phyloP scores from a whole-genome alignment of 176 grass and related monocot genomes.

The Avena sativa region DNA sequence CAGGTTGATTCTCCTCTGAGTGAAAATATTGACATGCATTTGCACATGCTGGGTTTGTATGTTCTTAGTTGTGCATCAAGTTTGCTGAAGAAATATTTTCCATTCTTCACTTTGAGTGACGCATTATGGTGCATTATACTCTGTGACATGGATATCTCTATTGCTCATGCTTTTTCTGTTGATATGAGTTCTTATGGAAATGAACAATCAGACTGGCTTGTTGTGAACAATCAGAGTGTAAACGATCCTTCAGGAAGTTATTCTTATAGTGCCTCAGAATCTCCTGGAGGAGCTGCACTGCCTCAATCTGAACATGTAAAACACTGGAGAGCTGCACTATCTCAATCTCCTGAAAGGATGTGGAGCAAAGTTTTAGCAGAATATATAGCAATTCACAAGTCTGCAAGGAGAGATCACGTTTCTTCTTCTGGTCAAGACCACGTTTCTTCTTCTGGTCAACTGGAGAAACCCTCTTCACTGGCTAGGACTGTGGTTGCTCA shows the following conservation, averaged over 20 bases:
- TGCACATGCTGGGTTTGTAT: slow-evolving; percentile 47
- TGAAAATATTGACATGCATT: slow-evolving; percentile 47
- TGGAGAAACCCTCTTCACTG: slow-evolving; percentile 16
- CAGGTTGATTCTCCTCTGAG: slow-evolving; percentile 14
- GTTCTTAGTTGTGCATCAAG: slow-evolving; percentile 36
- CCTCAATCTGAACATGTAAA: slow-evolving; percentile 2
- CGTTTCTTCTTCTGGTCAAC: slow-evolving; percentile 1
- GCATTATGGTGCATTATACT: slow-evolving; percentile 52
- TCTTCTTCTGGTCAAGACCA: slow-evolving; percentile 33
- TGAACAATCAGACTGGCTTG: slow-evolving; percentile 28
- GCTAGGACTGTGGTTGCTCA: slow-evolving; percentile 7
- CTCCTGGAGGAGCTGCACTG: background rate
- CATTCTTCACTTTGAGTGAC: slow-evolving; percentile 51
- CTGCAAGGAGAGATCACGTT: slow-evolving; percentile 8
- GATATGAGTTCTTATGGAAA: slow-evolving; percentile 31
- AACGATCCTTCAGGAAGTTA: slow-evolving; percentile 39
- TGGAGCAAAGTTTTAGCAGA: slow-evolving; percentile 43
- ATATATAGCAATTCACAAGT: slow-evolving; percentile 47
- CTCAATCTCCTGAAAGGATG: slow-evolving; percentile 18
- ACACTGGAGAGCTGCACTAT: background rate
- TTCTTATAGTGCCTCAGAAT: slow-evolving; percentile 19
- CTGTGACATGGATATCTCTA: slow-evolving; percentile 47
- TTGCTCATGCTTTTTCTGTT: slow-evolving; percentile 27
- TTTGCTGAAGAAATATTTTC: slow-evolving; percentile 40
- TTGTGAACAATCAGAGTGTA: slow-evolving; percentile 13